Evolutionary conservation across 2,329 filamentous ascomycete species (phyloP), one percentile per base, ranked within the genome.

Genomic region (Arthroderma uncinatum): DNA sequence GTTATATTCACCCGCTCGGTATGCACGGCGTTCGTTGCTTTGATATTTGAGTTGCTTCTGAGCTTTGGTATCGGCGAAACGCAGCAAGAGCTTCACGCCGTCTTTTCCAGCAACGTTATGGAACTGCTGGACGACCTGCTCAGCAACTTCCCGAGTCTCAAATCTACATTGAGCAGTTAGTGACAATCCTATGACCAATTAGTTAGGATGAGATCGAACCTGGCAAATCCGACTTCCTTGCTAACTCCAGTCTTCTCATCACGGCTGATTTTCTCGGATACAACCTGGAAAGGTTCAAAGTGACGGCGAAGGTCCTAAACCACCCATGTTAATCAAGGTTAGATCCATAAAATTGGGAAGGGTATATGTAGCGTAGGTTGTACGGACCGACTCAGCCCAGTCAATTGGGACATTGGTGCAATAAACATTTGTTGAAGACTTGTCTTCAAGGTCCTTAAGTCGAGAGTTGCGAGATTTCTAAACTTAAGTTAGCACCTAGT

Each of bases 381-480:
- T 5, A 77, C 85, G 70, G 73, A 92, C 90, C 65, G 89, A 84
- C 77, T 98, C 94, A 55, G 88, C 95, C 79, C 95, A 84, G 61
- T 85, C 83, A 73, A 92, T 91, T 36, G 93, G 93, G 47, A 98
- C 81, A 73, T 97, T 98, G 28, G 94, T 98, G 61, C 97, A 91
- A 73, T 98, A 98, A 62, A 98, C 82, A 70, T 98, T 98, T 62
- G 93, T 97, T 50, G 94, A 97, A 42, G 74, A 68, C 55, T 87
- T 87, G 67, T 98, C 92, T 57, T 91, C 87, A 67, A 97, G 88
- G 48, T 93, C 92, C 79, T 98, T 97, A 66, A 98, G 86, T 65
- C 94, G 90, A 64, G 91, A 91, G 73, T 98, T 98, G 76, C 97
- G 96, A 19, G 92, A 97, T 77, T 97, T 93, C 87, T 94, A 58